phyloP scores from a whole-genome alignment of 1,284 basidiomycete species.

The Microbotryomycetes sp. region DNA sequence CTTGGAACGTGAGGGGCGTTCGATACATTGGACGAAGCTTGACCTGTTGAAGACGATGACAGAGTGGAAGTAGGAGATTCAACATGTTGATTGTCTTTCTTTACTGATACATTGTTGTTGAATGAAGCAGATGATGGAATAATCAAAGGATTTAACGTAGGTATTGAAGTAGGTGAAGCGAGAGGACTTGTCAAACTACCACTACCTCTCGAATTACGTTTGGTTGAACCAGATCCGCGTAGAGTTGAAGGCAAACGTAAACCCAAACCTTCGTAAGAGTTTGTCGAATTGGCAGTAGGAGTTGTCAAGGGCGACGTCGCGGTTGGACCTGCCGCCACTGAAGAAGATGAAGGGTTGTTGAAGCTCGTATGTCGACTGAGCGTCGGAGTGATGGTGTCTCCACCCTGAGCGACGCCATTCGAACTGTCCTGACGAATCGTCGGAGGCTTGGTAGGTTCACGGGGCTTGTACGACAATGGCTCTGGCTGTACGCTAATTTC shows the following conservation, averaged over 20 bases:
- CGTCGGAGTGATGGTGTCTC: background rate
- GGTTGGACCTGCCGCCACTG: background rate
- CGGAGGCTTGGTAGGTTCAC: too few species aligned
- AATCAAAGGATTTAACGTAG: background rate
- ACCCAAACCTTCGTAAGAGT: conserved; percentile 13
- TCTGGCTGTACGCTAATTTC: too few species aligned
- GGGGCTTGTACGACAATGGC: too few species aligned
- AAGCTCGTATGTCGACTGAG: background rate
- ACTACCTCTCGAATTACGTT: background rate
- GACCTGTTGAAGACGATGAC: background rate
- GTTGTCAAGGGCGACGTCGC: background rate
- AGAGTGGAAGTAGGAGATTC: background rate
- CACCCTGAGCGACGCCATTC: background rate
- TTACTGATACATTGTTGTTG: background rate
- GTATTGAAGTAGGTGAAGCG: background rate
- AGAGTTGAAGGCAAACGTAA: conserved; percentile 20
- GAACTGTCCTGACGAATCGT: background rate
- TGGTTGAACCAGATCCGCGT: background rate
- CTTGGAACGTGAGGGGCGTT: background rate
- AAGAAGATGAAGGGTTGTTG: background rate
- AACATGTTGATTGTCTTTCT: background rate
- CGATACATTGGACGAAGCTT: background rate
- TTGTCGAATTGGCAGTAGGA: background rate
- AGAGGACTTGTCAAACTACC: background rate
- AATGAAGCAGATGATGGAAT: background rate